Base-by-base conservation (phyloP, 208 protist species). In the Leishmania arabica region DNA sequence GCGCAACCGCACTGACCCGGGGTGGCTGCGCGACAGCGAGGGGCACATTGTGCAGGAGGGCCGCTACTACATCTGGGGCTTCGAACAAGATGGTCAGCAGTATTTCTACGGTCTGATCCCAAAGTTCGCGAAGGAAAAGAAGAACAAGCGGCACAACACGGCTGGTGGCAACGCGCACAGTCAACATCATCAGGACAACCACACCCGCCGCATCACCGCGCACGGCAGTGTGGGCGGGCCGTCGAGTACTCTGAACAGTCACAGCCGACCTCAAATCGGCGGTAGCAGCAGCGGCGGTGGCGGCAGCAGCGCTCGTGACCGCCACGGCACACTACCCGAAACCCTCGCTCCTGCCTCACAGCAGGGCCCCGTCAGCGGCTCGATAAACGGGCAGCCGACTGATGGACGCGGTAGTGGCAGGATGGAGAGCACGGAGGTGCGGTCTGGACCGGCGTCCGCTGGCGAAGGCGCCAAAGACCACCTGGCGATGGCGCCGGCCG, bases 81-180 rank as follows among this genome's bases (percentile, higher is more conserved):
- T 90, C 62, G 66, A 86, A 53, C 91, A 94, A 78, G 91, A 94
- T 72, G 79, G 74, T 1, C 82, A 92, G 76, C 76, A 76, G 5
- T 91, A 86, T 72, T 94, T 90, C 84, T 91, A 91, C 77, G 91
- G 91, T 15, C 78, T 91, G 13, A 90, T 94, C 34, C 91, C 91
- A 64, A 91, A 91, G 54, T 94, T 94, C 80, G 83, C 86, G 0
- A 90, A 91, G 82, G 78, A 88, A 58, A 88, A 87, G 72, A 73
- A 79, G 78, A 81, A 58, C 64, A 77, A 80, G 68, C 60, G 65
- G 21, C 60, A 60, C 56, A 19, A 4, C 53, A 31, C 54, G 2
- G 66, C 9, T 62, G n/a, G 51, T 27, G n/a, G 47, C 34, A 76
- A 62, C 53, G 75, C 56, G 45, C 74, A 80, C 47, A 56, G 72